Evolutionary conservation across 1,139 yeast species (phyloP).

Genomic region (Pichia sp.): DNA sequence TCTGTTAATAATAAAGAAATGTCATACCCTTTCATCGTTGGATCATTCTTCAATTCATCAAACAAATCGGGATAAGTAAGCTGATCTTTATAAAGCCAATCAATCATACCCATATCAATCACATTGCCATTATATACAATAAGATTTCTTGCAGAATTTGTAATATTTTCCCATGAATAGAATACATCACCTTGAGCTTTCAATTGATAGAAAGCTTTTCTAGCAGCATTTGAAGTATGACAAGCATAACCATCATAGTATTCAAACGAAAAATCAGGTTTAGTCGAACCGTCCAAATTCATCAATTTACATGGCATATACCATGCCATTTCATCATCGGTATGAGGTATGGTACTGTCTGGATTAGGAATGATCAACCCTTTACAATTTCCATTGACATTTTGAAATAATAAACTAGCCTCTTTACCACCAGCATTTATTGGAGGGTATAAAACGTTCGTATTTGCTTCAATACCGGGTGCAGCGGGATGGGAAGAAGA

Average conservation of each 20-base stretch:
- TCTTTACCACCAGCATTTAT: slow-evolving; percentile 84
- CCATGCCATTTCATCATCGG: slow-evolving; percentile 74
- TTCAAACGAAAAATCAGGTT: slow-evolving; percentile 52
- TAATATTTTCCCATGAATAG: slow-evolving; percentile 85
- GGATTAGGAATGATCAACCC: slow-evolving; percentile 69
- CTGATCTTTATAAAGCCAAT: slow-evolving; percentile 67
- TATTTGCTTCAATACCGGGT: slow-evolving; percentile 59
- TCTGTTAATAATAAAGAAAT: slow-evolving; percentile 69
- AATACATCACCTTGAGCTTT: slow-evolving; percentile 66
- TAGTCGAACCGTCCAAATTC: slow-evolving; percentile 60
- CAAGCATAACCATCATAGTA: slow-evolving; percentile 82
- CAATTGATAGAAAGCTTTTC: slow-evolving; percentile 58
- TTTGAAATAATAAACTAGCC: slow-evolving; percentile 84
- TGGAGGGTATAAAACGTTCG: slow-evolving; percentile 78
- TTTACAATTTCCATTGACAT: slow-evolving; percentile 90
- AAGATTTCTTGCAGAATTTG: slow-evolving; percentile 62
- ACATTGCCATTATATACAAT: slow-evolving; percentile 87
- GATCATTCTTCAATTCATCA: slow-evolving; percentile 51
- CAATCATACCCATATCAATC: slow-evolving; percentile 65
- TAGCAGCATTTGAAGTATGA: slow-evolving; percentile 67
- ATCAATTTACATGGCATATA: slow-evolving; percentile 87
- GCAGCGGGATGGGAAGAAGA: slow-evolving; percentile 72
- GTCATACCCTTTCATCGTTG: slow-evolving; percentile 64
- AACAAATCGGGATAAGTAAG: slow-evolving; percentile 67
- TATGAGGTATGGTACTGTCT: slow-evolving; percentile 63